phyloP scores from a whole-genome alignment of 2,329 filamentous ascomycete genomes.

The Apiospora phragmitis region DNA sequence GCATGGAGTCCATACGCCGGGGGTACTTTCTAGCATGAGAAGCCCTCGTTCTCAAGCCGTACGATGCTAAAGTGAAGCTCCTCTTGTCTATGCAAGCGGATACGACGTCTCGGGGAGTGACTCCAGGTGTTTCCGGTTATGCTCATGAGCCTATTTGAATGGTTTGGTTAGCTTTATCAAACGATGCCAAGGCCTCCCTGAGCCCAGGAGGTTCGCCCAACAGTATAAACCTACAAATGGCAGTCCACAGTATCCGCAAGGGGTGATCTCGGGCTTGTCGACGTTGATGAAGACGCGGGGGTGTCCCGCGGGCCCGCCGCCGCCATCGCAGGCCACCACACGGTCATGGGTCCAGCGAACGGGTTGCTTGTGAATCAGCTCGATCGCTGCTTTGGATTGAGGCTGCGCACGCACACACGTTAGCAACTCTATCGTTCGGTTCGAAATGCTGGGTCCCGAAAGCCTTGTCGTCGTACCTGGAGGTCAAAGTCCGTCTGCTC shows the following conservation, averaged over 20 bases:
- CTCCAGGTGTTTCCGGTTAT: constrained; percentile 82
- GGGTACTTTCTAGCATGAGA: neutral
- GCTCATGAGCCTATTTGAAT: constrained; percentile 75
- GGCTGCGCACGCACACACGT: constrained; percentile 58
- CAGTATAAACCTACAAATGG: constrained; percentile 73
- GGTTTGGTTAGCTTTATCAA: constrained; percentile 17
- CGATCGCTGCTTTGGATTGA: constrained; percentile 85
- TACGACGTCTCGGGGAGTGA: constrained; percentile 79
- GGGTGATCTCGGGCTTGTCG: constrained; percentile 91
- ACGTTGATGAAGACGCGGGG: constrained; percentile 96
- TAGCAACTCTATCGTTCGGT: constrained; percentile 23
- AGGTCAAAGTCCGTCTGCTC: constrained; percentile 93
- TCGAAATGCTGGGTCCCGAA: neutral
- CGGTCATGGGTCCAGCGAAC: constrained; percentile 87
- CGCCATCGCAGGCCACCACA: constrained; percentile 85
- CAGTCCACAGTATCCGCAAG: constrained; percentile 89
- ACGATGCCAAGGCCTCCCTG: neutral
- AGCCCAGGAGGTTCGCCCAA: neutral
- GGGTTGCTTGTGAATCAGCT: constrained; percentile 93
- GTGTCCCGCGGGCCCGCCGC: constrained; percentile 86
- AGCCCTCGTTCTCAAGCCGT: neutral
- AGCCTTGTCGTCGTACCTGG: constrained; percentile 64
- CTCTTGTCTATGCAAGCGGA: constrained; percentile 61
- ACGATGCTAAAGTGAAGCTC: neutral
- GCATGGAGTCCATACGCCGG: neutral